Evolutionary conservation across 805 yeast genomes (phyloP), one percentile per base, ranked within the genome.

Genomic region (Candida dendrica): DNA sequence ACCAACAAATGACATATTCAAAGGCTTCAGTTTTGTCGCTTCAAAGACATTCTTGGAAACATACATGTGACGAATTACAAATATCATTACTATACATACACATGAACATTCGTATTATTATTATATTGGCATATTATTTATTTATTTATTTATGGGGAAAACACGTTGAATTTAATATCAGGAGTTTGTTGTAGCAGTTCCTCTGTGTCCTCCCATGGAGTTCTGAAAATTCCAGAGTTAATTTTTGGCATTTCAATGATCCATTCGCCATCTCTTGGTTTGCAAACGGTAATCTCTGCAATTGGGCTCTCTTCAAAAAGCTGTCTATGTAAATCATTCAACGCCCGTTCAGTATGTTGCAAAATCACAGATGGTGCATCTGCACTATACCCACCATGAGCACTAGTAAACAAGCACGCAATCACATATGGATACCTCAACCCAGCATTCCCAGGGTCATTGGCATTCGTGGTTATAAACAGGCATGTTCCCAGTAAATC

Each of bases 141-240:
- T 27, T 36, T 27, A 36, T 36, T 20, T 14, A 17, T 27, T 27
- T 13, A 27, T 27, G 30, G 30, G n/a, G 65, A 72, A 50, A 71
- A 79, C 10, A 81, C 84, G 29, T 63, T 64, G 42, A 70, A 68
- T 5, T 60, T 48, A 22, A 70, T 44, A 27, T 27, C 30, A 8
- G 51, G 58, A 4, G 58, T 44, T 18, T 63, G 52, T 15, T 60
- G 43, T 43, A 87, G 53, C 0, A 74, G 74, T 14, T 45, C 51
- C 54, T 79, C 91, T 0, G 95, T 85, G 10, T 69, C 48, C 13
- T 67, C 71, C 95, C 95, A 86, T 0, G 95, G 93, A 7, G 84
- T 89, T 1, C 72, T 72, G 58, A 86, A 87, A 2, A 87, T 74
- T 0, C 95, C 95, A 26, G 91, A 74, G 51, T 87, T 87, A 49